Base-by-base conservation (phyloP, 2,329 filamentous ascomycete genomes). In the Cordyceps cicadae region DNA sequence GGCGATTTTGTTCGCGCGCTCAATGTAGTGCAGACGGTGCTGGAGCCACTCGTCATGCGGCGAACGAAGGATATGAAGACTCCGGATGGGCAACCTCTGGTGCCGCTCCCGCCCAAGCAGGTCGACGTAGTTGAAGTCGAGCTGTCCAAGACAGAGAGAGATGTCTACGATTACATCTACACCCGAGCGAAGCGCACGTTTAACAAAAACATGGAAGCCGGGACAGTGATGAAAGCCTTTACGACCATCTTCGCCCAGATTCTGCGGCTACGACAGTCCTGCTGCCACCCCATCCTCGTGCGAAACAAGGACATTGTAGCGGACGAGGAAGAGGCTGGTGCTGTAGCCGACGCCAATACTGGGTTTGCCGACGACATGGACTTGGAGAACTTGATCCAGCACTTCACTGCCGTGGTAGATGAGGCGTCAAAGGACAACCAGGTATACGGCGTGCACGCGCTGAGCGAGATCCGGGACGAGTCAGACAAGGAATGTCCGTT, bases 51-150 rank as follows among this genome's bases (percentile, higher is more conserved):
- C n/a, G 94, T 99, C 9, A 86, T 99, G 73, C 85, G 94, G 50
- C 84, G 94, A 63, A 99, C 94, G 0, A 99, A 99, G 71, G 92
- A 96, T 64, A 99, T 99, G 94, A 96, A 91, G 74, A 97, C 92
- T 0, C 93, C 94, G 0, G 85, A 89, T 58, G 94, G 94, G 7
- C 66, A 78, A 37, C 79, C 77, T 0, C 75, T 99, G 3, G 93
- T 99, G 1, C 85, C 89, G 0, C 76, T 99, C 7, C 94, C 94
- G 2, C 82, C 86, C 0, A 90, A 92, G 66, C 86, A 84, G 0
- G 82, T 97, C 61, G 85, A 90, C n/a, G 88, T 99, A 58, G 89
- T 97, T 61, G 83, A 92, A 62, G 86, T 99, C 26, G 89, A 96
- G 68, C 80, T 99, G 11, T 93, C 92, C 0, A 80, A 90, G 66